A percentile compares a stretch with the other conserved stretches of the same genome.
These are phyloP conservation scores for Sordaria brevicollis DNA, from an alignment of 495 filamentous ascomycete species.

Conservation along the genomic window DNA sequence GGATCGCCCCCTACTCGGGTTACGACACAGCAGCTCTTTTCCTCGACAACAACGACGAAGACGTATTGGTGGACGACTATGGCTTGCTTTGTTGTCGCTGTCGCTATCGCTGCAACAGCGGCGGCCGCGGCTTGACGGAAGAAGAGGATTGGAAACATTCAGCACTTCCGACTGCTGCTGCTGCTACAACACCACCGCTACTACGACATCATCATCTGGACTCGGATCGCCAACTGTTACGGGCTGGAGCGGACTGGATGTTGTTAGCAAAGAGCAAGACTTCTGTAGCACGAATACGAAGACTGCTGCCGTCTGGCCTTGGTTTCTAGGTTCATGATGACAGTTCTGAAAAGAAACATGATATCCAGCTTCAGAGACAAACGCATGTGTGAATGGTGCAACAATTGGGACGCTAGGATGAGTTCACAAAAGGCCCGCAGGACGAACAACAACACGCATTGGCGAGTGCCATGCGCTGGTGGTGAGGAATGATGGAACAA, in stretches of 20 bases:
- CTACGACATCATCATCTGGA: neutral
- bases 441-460: neutral
- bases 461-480: neutral
- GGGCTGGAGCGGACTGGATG: neutral
- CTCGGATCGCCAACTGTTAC: neutral
- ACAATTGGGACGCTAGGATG: neutral
- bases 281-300: neutral
- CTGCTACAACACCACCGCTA: neutral
- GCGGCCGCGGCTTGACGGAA: neutral
- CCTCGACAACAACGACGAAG: neutral
- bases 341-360: neutral
- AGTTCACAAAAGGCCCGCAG: neutral
- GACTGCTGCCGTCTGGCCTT: neutral
- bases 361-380: neutral
- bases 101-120: neutral
- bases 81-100: neutral
- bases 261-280: neutral
- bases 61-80: neutral
- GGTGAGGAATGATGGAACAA: neutral
- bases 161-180: neutral
- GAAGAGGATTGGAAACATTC: neutral
- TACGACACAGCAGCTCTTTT: neutral
- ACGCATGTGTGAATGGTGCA: neutral
- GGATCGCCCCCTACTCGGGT: neutral
- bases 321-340: neutral